Evolutionary conservation across 2,329 filamentous ascomycete genomes (phyloP).

Genomic region (Alternaria dauci): DNA sequence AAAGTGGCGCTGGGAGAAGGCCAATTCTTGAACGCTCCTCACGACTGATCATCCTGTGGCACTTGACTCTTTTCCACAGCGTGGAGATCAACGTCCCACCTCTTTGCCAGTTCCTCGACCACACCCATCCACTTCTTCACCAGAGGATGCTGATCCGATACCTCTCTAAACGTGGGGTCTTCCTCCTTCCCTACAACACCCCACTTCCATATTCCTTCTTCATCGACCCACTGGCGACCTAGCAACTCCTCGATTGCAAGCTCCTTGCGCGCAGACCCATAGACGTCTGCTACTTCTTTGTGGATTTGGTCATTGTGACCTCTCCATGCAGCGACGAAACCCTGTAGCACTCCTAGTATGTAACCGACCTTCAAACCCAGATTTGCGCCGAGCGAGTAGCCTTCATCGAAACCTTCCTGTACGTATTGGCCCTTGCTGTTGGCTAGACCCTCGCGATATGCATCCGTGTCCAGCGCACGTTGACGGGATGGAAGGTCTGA

Average conservation of each 20-base stretch:
- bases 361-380: constrained; percentile 78
- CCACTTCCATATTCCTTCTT: constrained; percentile 76
- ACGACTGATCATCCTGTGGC: constrained; percentile 44
- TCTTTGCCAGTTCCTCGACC: constrained; percentile 54
- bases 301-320: constrained; percentile 35
- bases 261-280: constrained; percentile 62
- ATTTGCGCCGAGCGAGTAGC: constrained; percentile 82
- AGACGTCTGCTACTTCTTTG: constrained; percentile 42
- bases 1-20: not conserved
- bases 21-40: constrained; percentile 5
- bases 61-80: constrained; percentile 49
- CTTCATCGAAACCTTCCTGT: constrained; percentile 90
- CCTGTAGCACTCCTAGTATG: constrained; percentile 80
- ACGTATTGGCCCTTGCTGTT: constrained; percentile 77
- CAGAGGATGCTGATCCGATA: constrained; percentile 73
- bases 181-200: constrained; percentile 55
- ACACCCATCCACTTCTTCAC: constrained; percentile 67
- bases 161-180: constrained; percentile 48
- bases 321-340: constrained; percentile 64
- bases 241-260: constrained; percentile 71
- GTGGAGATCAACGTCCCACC: constrained; percentile 52
- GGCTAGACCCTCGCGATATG: constrained; percentile 88
- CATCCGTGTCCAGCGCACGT: constrained; percentile 79
- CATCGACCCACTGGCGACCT: constrained; percentile 69
- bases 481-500: constrained; percentile 80